Evolutionary conservation across 2,329 filamentous ascomycete genomes (phyloP).

Genomic region (Colletotrichum sp.): DNA sequence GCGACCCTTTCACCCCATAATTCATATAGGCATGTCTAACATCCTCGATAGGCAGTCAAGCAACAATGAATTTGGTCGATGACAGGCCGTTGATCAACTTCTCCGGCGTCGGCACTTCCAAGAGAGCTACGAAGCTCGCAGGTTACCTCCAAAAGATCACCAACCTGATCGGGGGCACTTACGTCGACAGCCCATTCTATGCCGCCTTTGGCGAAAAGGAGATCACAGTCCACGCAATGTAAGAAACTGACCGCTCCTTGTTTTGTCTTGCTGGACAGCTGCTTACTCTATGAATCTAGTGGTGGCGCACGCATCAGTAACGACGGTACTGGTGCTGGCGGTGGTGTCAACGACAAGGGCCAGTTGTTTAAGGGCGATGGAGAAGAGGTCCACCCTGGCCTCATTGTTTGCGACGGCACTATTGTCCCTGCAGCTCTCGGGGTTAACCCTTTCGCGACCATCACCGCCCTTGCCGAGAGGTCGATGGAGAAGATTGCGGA

Average conservation of each 20-base stretch:
- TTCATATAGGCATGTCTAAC: background rate
- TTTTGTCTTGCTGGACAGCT: too few relatives aligned
- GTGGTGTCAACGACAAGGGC: constrained; percentile 65
- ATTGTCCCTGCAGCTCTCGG: constrained; percentile 66
- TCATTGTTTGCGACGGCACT: constrained; percentile 66
- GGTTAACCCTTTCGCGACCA: constrained; percentile 72
- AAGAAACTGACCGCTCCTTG: background rate
- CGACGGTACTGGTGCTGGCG: constrained; percentile 59
- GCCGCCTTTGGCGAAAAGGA: constrained; percentile 58
- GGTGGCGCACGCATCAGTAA: constrained; percentile 66
- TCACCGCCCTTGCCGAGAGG: constrained; percentile 70
- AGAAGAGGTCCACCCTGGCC: constrained; percentile 55
- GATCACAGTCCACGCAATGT: constrained; percentile 70
- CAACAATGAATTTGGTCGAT: constrained; percentile 59
- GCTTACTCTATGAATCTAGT: constrained; percentile 16
- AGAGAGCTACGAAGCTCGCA: constrained; percentile 59
- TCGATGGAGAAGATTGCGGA: constrained; percentile 56
- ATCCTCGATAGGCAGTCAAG: constrained; percentile 51
- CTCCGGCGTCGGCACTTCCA: constrained; percentile 59
- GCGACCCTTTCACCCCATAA: background rate
- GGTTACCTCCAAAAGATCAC: constrained; percentile 57
- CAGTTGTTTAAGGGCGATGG: constrained; percentile 60
- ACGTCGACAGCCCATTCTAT: constrained; percentile 63
- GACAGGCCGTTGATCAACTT: constrained; percentile 65
- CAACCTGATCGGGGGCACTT: constrained; percentile 61